Evolutionary conservation across 116 monocot species (phyloP).

Genomic region (Iris pallida): DNA sequence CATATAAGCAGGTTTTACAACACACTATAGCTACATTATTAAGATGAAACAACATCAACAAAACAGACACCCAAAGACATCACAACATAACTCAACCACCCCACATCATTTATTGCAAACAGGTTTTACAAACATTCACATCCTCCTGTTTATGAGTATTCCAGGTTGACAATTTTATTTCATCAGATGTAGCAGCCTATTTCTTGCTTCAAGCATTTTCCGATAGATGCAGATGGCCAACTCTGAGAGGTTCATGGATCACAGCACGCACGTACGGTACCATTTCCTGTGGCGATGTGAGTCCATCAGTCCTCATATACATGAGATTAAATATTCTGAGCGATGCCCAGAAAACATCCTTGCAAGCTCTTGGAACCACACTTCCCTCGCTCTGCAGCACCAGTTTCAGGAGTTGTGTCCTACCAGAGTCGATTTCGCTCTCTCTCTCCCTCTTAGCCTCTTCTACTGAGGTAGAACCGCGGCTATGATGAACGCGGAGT

Average conservation of each 20-base stretch:
- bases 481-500: slow-evolving; percentile 33
- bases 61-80: too few species aligned
- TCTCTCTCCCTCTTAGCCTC: slow-evolving; percentile 35
- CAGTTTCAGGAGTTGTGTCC: slow-evolving; percentile 59
- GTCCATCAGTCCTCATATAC: slow-evolving; percentile 61
- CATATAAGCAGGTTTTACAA: too few species aligned
- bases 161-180: too few species aligned
- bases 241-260: slow-evolving; percentile 54
- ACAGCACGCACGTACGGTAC: slow-evolving; percentile 62
- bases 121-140: too few species aligned
- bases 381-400: slow-evolving; percentile 46
- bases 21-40: too few species aligned
- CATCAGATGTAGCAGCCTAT: too few species aligned
- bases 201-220: neutral
- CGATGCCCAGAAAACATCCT: slow-evolving; percentile 90
- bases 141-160: too few species aligned
- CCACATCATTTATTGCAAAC: too few species aligned
- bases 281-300: slow-evolving; percentile 80
- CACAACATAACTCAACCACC: too few species aligned
- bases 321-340: slow-evolving; percentile 55
- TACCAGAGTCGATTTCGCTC: slow-evolving; percentile 20
- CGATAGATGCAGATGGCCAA: slow-evolving; percentile 5
- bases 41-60: too few species aligned
- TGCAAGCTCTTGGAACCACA: slow-evolving; percentile 67
- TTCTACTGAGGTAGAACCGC: slow-evolving; percentile 40